phyloP scores from a whole-genome alignment of 352 stramenopile species.

The Albugo laibachii region DNA sequence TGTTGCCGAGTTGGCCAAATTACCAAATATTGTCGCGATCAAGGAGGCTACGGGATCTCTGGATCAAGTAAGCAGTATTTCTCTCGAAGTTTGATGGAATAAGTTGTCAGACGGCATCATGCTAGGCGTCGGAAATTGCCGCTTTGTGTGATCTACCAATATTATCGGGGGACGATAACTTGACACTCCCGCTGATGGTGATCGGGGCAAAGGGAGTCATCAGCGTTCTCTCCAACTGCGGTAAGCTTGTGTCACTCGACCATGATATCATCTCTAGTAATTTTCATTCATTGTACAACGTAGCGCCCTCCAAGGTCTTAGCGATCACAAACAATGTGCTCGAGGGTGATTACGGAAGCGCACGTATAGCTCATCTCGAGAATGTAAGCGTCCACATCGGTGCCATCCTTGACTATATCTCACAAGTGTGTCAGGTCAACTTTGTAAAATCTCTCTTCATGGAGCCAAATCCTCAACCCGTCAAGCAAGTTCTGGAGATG shows the following conservation, averaged over 20 bases:
- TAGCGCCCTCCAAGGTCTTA: slow-evolving; percentile 63
- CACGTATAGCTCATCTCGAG: slow-evolving; percentile 64
- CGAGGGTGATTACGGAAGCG: slow-evolving; percentile 57
- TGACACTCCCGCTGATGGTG: slow-evolving; percentile 79
- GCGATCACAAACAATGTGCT: slow-evolving; percentile 57
- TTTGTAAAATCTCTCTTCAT: slow-evolving; percentile 83
- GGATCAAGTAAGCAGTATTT: slow-evolving; percentile 24
- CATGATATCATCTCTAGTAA: not conserved
- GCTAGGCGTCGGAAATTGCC: slow-evolving; percentile 65
- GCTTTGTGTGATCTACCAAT: slow-evolving; percentile 82
- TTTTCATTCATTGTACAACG: slow-evolving; percentile 9
- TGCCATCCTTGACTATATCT: not conserved
- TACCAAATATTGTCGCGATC: slow-evolving; percentile 93
- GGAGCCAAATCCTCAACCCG: slow-evolving; percentile 82
- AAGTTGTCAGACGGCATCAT: not conserved
- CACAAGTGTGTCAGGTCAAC: slow-evolving; percentile 32
- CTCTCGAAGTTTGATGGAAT: not conserved
- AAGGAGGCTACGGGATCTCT: slow-evolving; percentile 94
- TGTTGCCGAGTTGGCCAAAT: slow-evolving; percentile 81
- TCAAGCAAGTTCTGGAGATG: slow-evolving; percentile 80
- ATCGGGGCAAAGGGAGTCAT: slow-evolving; percentile 80
- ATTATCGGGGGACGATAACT: slow-evolving; percentile 79
- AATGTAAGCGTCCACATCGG: slow-evolving; percentile 26
- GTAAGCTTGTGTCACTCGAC: slow-evolving; percentile 16
- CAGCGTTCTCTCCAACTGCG: slow-evolving; percentile 80